phyloP scores from a whole-genome alignment of 2,329 filamentous ascomycete species.

The Fusarium tupiense region DNA sequence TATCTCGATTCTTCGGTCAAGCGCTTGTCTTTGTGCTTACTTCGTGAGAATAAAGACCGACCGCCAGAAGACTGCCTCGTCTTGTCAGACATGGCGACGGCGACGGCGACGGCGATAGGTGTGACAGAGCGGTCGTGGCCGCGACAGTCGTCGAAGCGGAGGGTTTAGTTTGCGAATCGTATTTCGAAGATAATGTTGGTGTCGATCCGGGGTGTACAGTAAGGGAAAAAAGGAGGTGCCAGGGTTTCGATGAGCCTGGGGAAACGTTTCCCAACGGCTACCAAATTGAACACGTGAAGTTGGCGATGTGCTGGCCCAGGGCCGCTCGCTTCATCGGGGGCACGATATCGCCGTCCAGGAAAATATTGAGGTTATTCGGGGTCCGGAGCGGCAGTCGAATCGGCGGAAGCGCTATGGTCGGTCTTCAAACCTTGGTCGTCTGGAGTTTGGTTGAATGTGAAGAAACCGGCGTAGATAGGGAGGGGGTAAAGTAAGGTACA shows the following conservation, averaged over 20 bases:
- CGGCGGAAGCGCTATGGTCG: slow-evolving; percentile 20
- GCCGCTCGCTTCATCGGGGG: slow-evolving; percentile 53
- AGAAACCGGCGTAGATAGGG: slow-evolving; percentile 2
- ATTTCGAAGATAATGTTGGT: slow-evolving; percentile 21
- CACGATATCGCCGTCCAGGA: slow-evolving; percentile 23
- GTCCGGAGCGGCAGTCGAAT: slow-evolving; percentile 19
- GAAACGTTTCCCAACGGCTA: slow-evolving; percentile 22
- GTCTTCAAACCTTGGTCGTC: slow-evolving; percentile 35
- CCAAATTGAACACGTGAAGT: slow-evolving; percentile 47
- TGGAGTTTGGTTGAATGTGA: slow-evolving; percentile 14
- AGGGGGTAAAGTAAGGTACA: slow-evolving; percentile 9
- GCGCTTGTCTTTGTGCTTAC: slow-evolving; percentile 79
- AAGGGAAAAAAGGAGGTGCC: slow-evolving; percentile 16
- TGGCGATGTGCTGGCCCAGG: slow-evolving; percentile 49
- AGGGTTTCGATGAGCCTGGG: slow-evolving; percentile 13
- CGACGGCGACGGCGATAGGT: slow-evolving; percentile 28
- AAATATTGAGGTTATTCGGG: slow-evolving; percentile 23
- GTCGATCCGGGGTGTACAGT: slow-evolving; percentile 15
- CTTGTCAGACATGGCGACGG: slow-evolving; percentile 73
- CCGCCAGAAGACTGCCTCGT: slow-evolving; percentile 79
- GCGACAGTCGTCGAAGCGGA: slow-evolving; percentile 27
- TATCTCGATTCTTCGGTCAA: slow-evolving; percentile 67
- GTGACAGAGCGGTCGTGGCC: slow-evolving; percentile 35
- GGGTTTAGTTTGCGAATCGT: slow-evolving; percentile 31
- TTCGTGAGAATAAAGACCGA: slow-evolving; percentile 88